A percentile compares a stretch with the other conserved stretches of the same genome.
phyloP scores from a whole-genome alignment of 768 basidiomycete species.

The Leucocoprinus leucothites region DNA sequence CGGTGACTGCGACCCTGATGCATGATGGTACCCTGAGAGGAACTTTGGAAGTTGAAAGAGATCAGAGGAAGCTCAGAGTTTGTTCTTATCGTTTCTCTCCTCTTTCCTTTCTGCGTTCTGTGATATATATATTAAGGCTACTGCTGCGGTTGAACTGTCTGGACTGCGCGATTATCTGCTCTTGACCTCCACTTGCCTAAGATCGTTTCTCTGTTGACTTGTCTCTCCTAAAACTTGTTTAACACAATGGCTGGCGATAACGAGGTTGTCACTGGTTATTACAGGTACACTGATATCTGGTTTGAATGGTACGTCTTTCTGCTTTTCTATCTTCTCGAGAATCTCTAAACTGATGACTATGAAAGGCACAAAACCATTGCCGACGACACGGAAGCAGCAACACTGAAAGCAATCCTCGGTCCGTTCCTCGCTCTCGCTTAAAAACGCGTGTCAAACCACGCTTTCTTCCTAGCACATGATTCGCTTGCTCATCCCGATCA shows the following conservation, averaged over 20 bases:
- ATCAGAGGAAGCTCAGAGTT: too few relatives aligned
- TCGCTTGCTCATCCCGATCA: conserved; percentile 67
- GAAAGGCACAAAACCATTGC: conserved; percentile 56
- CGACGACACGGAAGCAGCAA: conserved; percentile 53
- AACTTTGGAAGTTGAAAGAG: too few relatives aligned
- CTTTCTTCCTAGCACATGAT: conserved; percentile 48
- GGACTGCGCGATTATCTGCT: too few relatives aligned
- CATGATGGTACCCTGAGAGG: too few relatives aligned
- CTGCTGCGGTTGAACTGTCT: too few relatives aligned
- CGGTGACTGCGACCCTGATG: too few relatives aligned
- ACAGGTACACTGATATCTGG: conserved; percentile 83
- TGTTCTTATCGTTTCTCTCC: too few relatives aligned
- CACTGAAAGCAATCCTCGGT: conserved; percentile 68
- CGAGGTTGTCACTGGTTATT: conserved; percentile 65
- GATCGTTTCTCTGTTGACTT: background rate
- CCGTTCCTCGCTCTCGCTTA: conserved; percentile 1
- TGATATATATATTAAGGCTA: too few relatives aligned
- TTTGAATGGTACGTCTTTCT: conserved; percentile 60
- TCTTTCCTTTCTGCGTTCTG: too few relatives aligned
- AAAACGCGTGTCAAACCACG: background rate
- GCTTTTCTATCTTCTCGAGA: background rate
- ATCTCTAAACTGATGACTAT: conserved; percentile 4
- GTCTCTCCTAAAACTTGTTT: background rate
- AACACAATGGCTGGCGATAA: conserved; percentile 18
- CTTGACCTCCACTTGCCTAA: background rate